Conservation (phyloP, 768 basidiomycete genomes). For the Boletus tomentosulus region DNA sequence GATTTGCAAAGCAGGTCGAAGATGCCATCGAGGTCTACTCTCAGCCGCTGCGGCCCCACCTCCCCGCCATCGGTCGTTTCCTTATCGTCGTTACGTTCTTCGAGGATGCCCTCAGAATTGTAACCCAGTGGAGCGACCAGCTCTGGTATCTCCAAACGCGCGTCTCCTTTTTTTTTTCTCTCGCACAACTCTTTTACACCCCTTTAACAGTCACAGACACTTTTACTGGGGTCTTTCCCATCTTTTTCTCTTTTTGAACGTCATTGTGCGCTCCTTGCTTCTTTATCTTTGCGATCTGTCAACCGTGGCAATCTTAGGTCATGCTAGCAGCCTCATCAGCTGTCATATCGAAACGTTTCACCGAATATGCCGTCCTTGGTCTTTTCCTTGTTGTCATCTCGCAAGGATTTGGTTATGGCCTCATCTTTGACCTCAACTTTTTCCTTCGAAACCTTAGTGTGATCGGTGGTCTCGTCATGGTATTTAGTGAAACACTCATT, state of each 20-base stretch:
- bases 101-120: slow-evolving; percentile 91
- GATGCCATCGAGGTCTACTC: slow-evolving; percentile 91
- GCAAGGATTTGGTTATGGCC: slow-evolving; percentile 97
- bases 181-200: slow-evolving; percentile 5
- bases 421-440: slow-evolving; percentile 99
- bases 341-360: slow-evolving; percentile 82
- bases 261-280: slow-evolving; percentile 60
- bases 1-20: slow-evolving; percentile 73
- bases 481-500: slow-evolving; percentile 93
- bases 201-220: slow-evolving; percentile 69
- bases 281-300: not conserved
- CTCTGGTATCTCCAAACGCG: slow-evolving; percentile 97
- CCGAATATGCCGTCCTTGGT: slow-evolving; percentile 86
- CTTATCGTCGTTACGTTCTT: slow-evolving; percentile 97
- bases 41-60: slow-evolving; percentile 88
- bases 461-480: slow-evolving; percentile 98
- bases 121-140: slow-evolving; percentile 96
- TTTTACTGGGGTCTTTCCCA: slow-evolving; percentile 97
- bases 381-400: slow-evolving; percentile 88
- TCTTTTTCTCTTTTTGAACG: slow-evolving; percentile 86
- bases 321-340: slow-evolving; percentile 85
- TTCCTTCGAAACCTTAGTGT: slow-evolving; percentile 99
- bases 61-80: slow-evolving; percentile 94
- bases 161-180: slow-evolving; percentile 28
- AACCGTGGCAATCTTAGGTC: slow-evolving; percentile 45